These are phyloP conservation scores for Yarrowia sp. DNA, from an alignment of 805 yeast species.

Conservation along the genomic window DNA sequence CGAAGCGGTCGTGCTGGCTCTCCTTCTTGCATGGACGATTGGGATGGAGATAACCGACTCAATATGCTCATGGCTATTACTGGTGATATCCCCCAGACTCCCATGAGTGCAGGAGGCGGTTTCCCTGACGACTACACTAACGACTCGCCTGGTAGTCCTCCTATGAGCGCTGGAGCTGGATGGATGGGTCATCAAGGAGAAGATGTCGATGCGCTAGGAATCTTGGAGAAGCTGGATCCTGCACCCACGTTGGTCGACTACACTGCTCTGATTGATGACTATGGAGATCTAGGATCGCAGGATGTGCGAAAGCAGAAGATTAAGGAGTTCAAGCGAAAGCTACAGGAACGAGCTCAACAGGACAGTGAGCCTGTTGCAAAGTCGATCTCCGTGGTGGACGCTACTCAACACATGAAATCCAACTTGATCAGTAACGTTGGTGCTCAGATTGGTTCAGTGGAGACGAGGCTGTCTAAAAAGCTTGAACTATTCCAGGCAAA, in stretches of 20 bases:
- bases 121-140: neutral
- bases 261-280: constrained; percentile 26
- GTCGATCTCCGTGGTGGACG: constrained; percentile 32
- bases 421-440: constrained; percentile 35
- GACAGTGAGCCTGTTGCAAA: constrained; percentile 10
- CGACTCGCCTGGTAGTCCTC: constrained; percentile 26
- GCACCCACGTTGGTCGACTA: constrained; percentile 25
- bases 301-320: constrained; percentile 9
- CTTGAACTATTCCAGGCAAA: constrained; percentile 45
- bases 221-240: neutral
- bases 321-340: constrained; percentile 6
- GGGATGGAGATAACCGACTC: constrained; percentile 31
- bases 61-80: constrained; percentile 23
- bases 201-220: neutral
- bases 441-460: constrained; percentile 35
- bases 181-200: constrained; percentile 25
- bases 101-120: constrained; percentile 7
- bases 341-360: constrained; percentile 4
- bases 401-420: constrained; percentile 29
- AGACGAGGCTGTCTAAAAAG: constrained; percentile 33
- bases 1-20: neutral
- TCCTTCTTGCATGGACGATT: constrained; percentile 15
- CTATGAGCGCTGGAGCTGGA: constrained; percentile 16
- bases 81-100: constrained; percentile 6
- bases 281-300: constrained; percentile 2